phyloP scores from a whole-genome alignment of 2,329 filamentous ascomycete genomes.

The Pestalotiopsis sp. region DNA sequence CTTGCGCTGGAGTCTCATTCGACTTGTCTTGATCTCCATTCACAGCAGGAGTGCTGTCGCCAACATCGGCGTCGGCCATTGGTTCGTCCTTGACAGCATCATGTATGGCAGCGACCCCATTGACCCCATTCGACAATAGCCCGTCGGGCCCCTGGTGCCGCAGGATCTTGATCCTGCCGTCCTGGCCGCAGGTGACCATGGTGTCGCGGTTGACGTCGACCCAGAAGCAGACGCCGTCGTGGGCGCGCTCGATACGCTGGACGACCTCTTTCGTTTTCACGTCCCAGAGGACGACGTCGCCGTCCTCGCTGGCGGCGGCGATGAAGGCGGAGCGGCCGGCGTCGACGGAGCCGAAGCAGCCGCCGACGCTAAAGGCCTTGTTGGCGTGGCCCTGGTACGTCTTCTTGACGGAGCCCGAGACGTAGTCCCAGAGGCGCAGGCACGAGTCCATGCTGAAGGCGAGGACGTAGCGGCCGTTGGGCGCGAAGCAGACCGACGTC shows the following conservation, averaged over 20 bases:
- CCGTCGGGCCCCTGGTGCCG: slow-evolving; percentile 31
- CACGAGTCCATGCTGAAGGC: slow-evolving; percentile 91
- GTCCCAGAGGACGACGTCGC: slow-evolving; percentile 86
- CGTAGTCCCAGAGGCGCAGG: slow-evolving; percentile 93
- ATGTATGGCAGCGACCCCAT: neutral
- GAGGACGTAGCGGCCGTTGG: slow-evolving; percentile 90
- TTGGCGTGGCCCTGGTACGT: slow-evolving; percentile 96
- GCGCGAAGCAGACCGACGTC: slow-evolving; percentile 86
- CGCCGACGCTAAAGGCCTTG: slow-evolving; percentile 79
- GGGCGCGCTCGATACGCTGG: slow-evolving; percentile 62
- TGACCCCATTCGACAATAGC: neutral
- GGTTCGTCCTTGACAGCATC: neutral
- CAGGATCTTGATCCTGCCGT: slow-evolving; percentile 55
- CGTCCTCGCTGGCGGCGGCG: slow-evolving; percentile 85
- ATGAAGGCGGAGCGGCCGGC: slow-evolving; percentile 56
- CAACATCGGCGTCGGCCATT: neutral
- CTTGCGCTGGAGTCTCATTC: slow-evolving; percentile 1
- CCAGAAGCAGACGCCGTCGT: slow-evolving; percentile 66
- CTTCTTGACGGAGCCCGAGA: slow-evolving; percentile 88
- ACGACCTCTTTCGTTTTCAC: slow-evolving; percentile 82
- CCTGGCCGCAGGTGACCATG: slow-evolving; percentile 61
- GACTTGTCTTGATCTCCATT: neutral
- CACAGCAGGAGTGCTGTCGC: neutral
- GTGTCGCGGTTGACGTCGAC: slow-evolving; percentile 61
- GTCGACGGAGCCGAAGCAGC: slow-evolving; percentile 76